Base-by-base conservation (phyloP, 2,329 filamentous ascomycete species). In the Trichoderma lentiforme region DNA sequence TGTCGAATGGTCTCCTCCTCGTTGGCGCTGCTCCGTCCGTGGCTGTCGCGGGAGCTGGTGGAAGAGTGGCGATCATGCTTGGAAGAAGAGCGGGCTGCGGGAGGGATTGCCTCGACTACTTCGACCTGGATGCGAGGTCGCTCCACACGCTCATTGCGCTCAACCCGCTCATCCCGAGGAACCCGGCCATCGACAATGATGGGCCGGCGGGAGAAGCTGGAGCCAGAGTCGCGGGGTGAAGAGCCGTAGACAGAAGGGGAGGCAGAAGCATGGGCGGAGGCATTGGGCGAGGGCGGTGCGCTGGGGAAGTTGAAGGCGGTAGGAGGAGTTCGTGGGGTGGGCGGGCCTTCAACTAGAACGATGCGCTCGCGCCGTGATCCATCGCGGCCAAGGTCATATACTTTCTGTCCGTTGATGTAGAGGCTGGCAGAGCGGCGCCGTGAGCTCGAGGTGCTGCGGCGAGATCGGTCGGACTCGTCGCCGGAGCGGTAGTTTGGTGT, bases 281-380 rank as follows among this genome's bases (percentile, higher is more conserved):
- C 69, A 26, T 76, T 76, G 61, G 83, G 82, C 62, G 83, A 85
- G 3, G 83, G 74, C 14, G 83, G 83, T 24, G 80, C 85, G 75
- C 81, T 81, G 6, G 84, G 81, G 21, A 79, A 78, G 69, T 73
- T 74, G 75, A 80, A 83, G 39, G 78, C 76, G 73, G 82, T 83
- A n/a, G 86, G 84, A 30, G 86, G 83, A 32, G 84, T 85, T 71
- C 83, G 81, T 43, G 85, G 82, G 9, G 82, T 83, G 14, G 84
- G 82, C 3, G 84, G 84, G 74, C 80, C 80, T 72, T 86, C 82
- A 66, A 84, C 80, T 71, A 87, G 80, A 70, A 84, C 75, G 68
- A 84, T 80, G 71, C 84, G 83, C 73, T 87, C 84, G 64, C 80
- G 80, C 71, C 79, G 80, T 57, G 80, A 73, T 47, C 71, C 60